These are phyloP conservation scores for Nemophila menziesii DNA, from an alignment of 257 asterid genomes.

Conservation along the genomic window DNA sequence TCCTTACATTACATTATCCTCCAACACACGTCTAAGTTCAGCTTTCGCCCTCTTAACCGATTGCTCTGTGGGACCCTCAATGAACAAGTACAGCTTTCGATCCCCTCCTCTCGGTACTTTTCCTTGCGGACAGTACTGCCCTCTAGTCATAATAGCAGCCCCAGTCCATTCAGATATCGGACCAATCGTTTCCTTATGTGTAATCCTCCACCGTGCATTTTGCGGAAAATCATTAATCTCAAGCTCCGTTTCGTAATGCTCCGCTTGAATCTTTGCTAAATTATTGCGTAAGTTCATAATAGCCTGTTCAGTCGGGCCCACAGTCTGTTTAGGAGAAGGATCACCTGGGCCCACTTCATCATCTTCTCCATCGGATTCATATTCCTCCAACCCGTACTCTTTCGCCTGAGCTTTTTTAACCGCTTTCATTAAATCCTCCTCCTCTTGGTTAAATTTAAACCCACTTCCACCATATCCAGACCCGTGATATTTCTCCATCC, in stretches of 20 bases:
- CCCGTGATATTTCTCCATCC: not conserved
- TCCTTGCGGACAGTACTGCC: constrained; percentile 70
- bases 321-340: no score
- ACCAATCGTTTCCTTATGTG: constrained; percentile 86
- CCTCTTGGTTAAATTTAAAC: not conserved
- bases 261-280: constrained; percentile 79
- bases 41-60: constrained; percentile 87
- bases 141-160: constrained; percentile 86
- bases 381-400: constrained; percentile 1
- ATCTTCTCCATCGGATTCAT: not conserved
- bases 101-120: constrained; percentile 56
- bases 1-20: constrained; percentile 73
- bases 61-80: constrained; percentile 85
- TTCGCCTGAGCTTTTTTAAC: not conserved
- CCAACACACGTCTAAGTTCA: constrained; percentile 76
- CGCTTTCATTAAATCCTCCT: not conserved
- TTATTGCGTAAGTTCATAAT: constrained; percentile 71
- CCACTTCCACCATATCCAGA: not conserved
- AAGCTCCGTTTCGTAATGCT: constrained; percentile 76
- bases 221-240: constrained; percentile 90
- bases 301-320: constrained; percentile 47
- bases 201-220: constrained; percentile 94
- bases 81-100: constrained; percentile 78
- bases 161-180: constrained; percentile 95
- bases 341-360: constrained; percentile 2